Percentiles rank a stretch among this genome's conserved stretches.
These are phyloP conservation scores for Schizophyllum commune DNA, from an alignment of 1,284 basidiomycete species.

Conservation along the genomic window DNA sequence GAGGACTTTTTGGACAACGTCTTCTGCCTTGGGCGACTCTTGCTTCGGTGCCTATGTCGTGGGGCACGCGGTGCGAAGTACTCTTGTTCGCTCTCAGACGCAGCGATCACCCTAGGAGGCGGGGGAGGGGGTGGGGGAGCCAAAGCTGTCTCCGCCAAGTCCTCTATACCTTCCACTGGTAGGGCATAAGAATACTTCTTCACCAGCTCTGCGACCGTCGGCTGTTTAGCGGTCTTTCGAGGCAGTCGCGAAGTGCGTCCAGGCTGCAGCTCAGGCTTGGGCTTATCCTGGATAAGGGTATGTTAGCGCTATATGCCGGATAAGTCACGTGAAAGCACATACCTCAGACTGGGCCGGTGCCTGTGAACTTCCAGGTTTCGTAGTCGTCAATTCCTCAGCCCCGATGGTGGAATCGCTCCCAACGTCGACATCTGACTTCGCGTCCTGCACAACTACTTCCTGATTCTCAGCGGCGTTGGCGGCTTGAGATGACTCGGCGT, in stretches of 20 bases:
- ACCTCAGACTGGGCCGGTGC: neutral
- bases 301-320: too few relatives aligned
- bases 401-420: conserved; percentile 91
- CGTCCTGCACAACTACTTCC: conserved; percentile 10
- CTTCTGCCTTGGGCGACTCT: conserved; percentile 32
- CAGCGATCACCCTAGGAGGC: conserved; percentile 38
- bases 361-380: neutral
- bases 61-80: conserved; percentile 25
- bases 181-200: conserved; percentile 75
- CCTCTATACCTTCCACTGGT: conserved; percentile 62
- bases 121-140: conserved; percentile 14
- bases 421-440: conserved; percentile 30
- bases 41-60: conserved; percentile 35
- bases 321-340: conserved; percentile 1
- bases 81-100: conserved; percentile 71
- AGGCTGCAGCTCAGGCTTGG: conserved; percentile 11
- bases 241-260: conserved; percentile 60
- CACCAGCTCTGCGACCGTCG: conserved; percentile 79
- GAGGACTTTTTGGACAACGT: conserved; percentile 48
- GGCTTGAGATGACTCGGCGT: neutral
- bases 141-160: conserved; percentile 61
- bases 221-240: conserved; percentile 46
- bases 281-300: neutral
- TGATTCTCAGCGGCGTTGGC: neutral
- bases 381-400: conserved; percentile 38